These are phyloP conservation scores for Niveomyces coronatus DNA, from an alignment of 2,329 filamentous ascomycete species.

Conservation along the genomic window DNA sequence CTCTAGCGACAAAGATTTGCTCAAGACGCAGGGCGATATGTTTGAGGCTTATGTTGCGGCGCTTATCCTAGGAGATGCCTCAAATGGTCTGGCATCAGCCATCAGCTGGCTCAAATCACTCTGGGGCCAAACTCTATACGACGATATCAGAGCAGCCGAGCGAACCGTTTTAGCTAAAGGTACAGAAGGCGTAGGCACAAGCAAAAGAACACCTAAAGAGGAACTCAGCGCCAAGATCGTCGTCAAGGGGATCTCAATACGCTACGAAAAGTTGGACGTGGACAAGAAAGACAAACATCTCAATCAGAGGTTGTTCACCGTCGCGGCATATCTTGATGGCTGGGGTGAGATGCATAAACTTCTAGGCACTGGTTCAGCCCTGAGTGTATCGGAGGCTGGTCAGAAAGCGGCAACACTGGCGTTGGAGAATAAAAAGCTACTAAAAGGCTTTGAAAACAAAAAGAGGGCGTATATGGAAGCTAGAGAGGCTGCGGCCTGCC, in stretches of 20 bases:
- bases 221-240: conserved; percentile 31
- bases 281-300: conserved; percentile 43
- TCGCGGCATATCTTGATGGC: conserved; percentile 56
- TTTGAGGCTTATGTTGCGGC: conserved; percentile 88
- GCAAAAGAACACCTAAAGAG: conserved; percentile 19
- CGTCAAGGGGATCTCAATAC: conserved; percentile 46
- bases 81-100: conserved; percentile 49
- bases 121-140: conserved; percentile 56
- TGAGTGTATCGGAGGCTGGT: conserved; percentile 60
- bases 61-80: conserved; percentile 56
- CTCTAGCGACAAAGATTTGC: conserved; percentile 40
- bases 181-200: conserved; percentile 8
- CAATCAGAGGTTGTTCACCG: conserved; percentile 47
- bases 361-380: conserved; percentile 52
- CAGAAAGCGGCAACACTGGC: conserved; percentile 54
- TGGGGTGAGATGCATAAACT: conserved; percentile 55
- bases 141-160: conserved; percentile 40
- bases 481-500: too few species aligned
- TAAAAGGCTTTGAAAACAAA: conserved; percentile 37
- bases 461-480: conserved; percentile 34
- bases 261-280: conserved; percentile 46
- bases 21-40: conserved; percentile 73
- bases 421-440: conserved; percentile 55
- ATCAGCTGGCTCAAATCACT: conserved; percentile 64
- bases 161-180: conserved; percentile 13